Evolutionary conservation across 345 rosid genomes (phyloP), one percentile per base, ranked within the genome.

Genomic region (Eucalyptus brandiana): DNA sequence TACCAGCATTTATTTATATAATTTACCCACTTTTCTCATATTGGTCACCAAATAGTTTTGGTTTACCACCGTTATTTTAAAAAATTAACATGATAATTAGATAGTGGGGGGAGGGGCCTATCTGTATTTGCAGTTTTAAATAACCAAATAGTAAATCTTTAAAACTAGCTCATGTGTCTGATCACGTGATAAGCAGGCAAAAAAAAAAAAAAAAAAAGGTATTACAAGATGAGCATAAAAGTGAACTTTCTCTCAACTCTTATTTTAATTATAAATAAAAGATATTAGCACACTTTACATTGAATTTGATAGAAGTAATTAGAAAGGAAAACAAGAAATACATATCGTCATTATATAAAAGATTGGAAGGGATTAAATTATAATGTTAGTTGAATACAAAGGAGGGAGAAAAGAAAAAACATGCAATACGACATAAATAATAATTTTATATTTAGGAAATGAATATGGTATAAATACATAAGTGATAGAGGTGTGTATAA

Each of bases 401-500:
- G 12, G 13, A 69, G 13, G 80, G 40, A 69, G 21, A 53, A 53
- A 19, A 2, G 19, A 50, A 53, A 53, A 53, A 53, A 53, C 23
- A 51, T 53, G 56, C 24, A 53, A 53, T 53, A 53, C 0, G 10
- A 53, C 24, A 53, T 53, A 8, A 8, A 53, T 53, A 53, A 53
- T 19, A 7, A 53, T 6, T 7, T 19, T 8, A 53, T 19, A 19
- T 19, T 53, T 53, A 19, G 0, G 56, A 53, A 53, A 69, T 69
- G 80, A 19, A 34, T 17, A 32, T 9, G 44, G 12, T 40, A 69
- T 32, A 34, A 9, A 18, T 2, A 69, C 80, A 53, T 53, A 53
- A 53, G 56, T 0, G 1, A 53, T 0, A 19, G 1, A 0, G 10
- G 56, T 19, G 56, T 53, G 24, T 0, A 0, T 8, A 19, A 0